Conservation (phyloP, 2,329 filamentous ascomycete genomes). For the Xylaria sp. region DNA sequence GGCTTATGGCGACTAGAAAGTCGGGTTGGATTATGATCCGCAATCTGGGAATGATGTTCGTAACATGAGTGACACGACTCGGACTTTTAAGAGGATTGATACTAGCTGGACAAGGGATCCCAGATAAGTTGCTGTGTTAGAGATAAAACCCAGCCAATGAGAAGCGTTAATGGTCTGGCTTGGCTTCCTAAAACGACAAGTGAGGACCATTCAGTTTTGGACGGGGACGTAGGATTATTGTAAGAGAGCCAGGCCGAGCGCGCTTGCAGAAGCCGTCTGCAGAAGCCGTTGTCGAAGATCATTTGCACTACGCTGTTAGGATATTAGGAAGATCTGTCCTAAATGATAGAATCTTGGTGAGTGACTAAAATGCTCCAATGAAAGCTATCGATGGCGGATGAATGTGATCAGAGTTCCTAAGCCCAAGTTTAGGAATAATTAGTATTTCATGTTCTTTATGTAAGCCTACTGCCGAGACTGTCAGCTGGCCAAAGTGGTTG, state of each 20-base stretch:
- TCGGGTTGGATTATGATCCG: neutral
- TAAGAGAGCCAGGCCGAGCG: too few relatives aligned
- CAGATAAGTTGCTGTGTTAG: neutral
- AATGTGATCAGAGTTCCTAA: neutral
- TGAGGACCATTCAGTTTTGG: neutral
- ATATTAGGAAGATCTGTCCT: neutral
- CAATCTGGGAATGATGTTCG: neutral
- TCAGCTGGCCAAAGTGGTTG: slow-evolving; percentile 29
- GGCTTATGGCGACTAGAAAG: neutral
- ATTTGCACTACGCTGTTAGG: neutral
- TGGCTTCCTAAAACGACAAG: slow-evolving; percentile 24
- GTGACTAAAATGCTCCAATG: neutral
- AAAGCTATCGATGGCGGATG: neutral
- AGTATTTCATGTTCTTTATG: neutral
- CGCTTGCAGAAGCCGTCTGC: neutral
- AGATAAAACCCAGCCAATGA: slow-evolving; percentile 18
- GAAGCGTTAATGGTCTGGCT: neutral
- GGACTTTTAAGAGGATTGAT: neutral
- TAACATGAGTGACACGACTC: slow-evolving; percentile 6
- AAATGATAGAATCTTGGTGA: neutral
- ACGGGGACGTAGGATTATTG: neutral
- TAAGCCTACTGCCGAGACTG: neutral
- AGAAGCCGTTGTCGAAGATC: too few relatives aligned
- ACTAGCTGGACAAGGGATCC: neutral
- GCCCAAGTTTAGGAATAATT: slow-evolving; percentile 3